Evolutionary conservation across 139 green algal species (phyloP).

Genomic region (Zygnema cylindricum): DNA sequence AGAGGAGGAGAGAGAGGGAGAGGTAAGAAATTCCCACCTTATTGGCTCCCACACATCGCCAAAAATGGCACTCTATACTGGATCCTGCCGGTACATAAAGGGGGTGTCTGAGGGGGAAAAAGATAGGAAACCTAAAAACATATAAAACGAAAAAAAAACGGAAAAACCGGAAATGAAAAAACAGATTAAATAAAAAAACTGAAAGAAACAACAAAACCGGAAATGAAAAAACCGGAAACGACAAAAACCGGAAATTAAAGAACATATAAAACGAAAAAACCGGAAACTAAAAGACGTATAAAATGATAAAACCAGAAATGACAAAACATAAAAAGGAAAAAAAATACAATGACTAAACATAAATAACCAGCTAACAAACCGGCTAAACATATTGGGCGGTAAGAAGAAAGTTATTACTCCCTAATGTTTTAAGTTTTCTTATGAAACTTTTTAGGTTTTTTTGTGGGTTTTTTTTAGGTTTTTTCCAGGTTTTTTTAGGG

Average conservation of each 20-base stretch:
- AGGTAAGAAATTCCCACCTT: conserved; percentile 70
- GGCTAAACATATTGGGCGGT: too few relatives aligned
- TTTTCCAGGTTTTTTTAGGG: too few relatives aligned
- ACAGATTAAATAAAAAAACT: not conserved
- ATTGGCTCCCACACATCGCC: conserved; percentile 77
- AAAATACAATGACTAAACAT: too few relatives aligned
- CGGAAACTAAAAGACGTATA: too few relatives aligned
- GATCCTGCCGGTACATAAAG: conserved; percentile 72
- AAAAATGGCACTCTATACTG: conserved; percentile 81
- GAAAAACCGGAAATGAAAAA: not conserved
- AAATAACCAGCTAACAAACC: too few relatives aligned
- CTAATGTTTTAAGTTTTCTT: too few relatives aligned
- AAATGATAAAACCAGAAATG: too few relatives aligned
- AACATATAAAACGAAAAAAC: not conserved
- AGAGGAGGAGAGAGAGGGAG: too few relatives aligned
- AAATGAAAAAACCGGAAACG: not conserved
- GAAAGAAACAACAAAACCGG: not conserved
- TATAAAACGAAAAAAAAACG: not conserved
- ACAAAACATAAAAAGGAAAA: too few relatives aligned
- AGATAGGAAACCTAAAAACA: conserved; percentile 88
- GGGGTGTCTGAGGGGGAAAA: conserved; percentile 88
- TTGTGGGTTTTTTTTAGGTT: too few relatives aligned
- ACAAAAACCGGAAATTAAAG: not conserved
- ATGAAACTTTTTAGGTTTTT: too few relatives aligned
- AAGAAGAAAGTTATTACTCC: too few relatives aligned